Evolutionary conservation across 805 yeast genomes (phyloP), one percentile per base, ranked within the genome.

Genomic region (Torulaspora quercuum): DNA sequence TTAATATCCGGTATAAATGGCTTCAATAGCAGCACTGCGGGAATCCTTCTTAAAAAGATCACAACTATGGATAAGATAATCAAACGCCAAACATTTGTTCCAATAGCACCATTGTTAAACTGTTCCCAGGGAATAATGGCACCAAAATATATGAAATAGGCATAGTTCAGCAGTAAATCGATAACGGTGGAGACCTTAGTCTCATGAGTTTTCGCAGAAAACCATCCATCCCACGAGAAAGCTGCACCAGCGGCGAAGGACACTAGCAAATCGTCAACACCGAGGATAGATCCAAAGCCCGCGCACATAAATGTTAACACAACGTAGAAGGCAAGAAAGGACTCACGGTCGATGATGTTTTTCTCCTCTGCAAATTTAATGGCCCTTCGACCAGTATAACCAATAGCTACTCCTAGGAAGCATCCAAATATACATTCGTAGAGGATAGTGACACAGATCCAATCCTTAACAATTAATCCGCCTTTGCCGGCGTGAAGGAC

Each of bases 231-330:
- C 96, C 96, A 88, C 1, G 94, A 76, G 59, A 88, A 89, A 2
- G 95, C 85, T 3, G 95, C 80, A 15, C 97, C 97, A 0, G 96
- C 95, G 3, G 94, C 81, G 63, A 89, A 89, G 3, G 95, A 80
- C 3, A 84, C 94, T 44, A 88, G 70, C 51, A 88, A 71, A 61
- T 88, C 97, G 59, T 88, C 96, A 8, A 81, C 86, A 15, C 95
- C 96, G 28, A 86, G 67, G 56, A 86, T 78, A 7, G 95, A 76
- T 5, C 96, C 95, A 39, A 85, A 72, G 1, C 97, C 97, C 2
- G 95, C 89, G 44, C 94, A 85, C 52, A 79, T 78, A 44, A 88
- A 72, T 0, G 96, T 83, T 38, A 89, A 64, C 18, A 86, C 82
- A 42, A 88, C 75, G 54, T 86, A 88, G 52, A 87, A 81, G 1